phyloP scores from a whole-genome alignment of 306 rosid species.

The Glycyrrhiza uralensis region DNA sequence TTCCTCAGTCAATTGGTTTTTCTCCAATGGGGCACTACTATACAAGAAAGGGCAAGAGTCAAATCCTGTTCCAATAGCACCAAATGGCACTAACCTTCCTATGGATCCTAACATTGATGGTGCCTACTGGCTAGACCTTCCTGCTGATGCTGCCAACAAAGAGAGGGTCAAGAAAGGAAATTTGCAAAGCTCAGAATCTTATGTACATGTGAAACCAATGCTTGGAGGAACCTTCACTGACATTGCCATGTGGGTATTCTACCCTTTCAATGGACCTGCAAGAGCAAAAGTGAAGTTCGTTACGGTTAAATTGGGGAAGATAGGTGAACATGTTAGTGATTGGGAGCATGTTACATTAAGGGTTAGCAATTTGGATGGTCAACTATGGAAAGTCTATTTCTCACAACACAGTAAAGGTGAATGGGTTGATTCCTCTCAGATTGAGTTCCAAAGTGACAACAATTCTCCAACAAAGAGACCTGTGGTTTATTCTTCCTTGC shows the following conservation, averaged over 20 bases:
- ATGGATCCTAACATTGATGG: constrained; percentile 67
- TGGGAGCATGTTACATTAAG: constrained; percentile 79
- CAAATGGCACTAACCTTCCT: constrained; percentile 64
- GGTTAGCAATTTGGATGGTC: constrained; percentile 67
- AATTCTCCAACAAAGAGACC: constrained; percentile 19
- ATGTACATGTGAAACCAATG: constrained; percentile 70
- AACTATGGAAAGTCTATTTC: constrained; percentile 47
- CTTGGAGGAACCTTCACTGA: constrained; percentile 70
- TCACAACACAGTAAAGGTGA: constrained; percentile 62
- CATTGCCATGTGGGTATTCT: constrained; percentile 70
- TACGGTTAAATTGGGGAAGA: constrained; percentile 46
- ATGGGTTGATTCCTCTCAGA: constrained; percentile 67
- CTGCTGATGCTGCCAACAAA: constrained; percentile 37
- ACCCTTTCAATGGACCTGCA: constrained; percentile 78
- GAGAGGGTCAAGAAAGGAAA: constrained; percentile 64
- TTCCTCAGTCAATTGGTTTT: constrained; percentile 64
- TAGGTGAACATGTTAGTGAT: constrained; percentile 77
- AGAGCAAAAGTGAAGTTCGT: constrained; percentile 56
- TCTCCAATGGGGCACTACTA: constrained; percentile 58
- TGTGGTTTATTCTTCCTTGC: constrained; percentile 55
- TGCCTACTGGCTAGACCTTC: constrained; percentile 69
- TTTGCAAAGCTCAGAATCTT: constrained; percentile 35
- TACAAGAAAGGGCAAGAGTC: constrained; percentile 47
- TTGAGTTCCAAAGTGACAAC: constrained; percentile 40
- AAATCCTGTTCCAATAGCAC: constrained; percentile 46